These are phyloP conservation scores for Amphicarpaea edgeworthii DNA, from an alignment of 306 rosid species.

Conservation along the genomic window DNA sequence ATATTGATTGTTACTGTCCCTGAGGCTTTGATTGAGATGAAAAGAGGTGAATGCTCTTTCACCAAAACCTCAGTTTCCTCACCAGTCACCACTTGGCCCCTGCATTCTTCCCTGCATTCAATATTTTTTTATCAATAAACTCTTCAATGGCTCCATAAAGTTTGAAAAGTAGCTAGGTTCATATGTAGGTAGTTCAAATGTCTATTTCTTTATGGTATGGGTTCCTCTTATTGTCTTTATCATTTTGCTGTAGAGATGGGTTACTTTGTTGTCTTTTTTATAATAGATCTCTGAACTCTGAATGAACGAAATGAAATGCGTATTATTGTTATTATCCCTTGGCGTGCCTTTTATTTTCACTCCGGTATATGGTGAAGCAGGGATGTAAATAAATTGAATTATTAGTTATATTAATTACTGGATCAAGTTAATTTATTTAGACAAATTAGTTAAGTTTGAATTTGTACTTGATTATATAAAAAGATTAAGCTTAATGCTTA, in stretches of 20 bases:
- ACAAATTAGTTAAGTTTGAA: not conserved
- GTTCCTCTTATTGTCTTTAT: not conserved
- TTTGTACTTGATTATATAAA: not conserved
- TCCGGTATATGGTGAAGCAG: not conserved
- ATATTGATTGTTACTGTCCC: constrained; percentile 55
- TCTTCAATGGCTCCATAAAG: constrained; percentile 19
- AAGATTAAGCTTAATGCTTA: no score
- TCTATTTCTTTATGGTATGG: constrained; percentile 23
- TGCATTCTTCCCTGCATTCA: constrained; percentile 34
- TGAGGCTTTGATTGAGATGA: constrained; percentile 18
- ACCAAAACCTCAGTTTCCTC: not conserved
- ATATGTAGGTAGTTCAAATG: constrained; percentile 23
- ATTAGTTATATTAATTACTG: not conserved
- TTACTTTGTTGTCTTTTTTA: not conserved
- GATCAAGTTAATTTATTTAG: not conserved
- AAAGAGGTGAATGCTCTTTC: constrained; percentile 13
- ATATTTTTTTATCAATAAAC: constrained; percentile 24
- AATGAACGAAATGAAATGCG: constrained; percentile 1
- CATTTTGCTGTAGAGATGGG: constrained; percentile 1
- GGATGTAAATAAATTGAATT: not conserved
- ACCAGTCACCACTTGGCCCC: not conserved
- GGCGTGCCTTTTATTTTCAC: not conserved
- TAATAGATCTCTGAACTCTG: not conserved
- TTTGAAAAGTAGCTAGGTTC: constrained; percentile 26
- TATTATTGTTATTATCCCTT: not conserved